Evolutionary conservation across 2,329 filamentous ascomycete genomes (phyloP), one percentile per base, ranked within the genome.

Genomic region (Sarocladium oryzae): DNA sequence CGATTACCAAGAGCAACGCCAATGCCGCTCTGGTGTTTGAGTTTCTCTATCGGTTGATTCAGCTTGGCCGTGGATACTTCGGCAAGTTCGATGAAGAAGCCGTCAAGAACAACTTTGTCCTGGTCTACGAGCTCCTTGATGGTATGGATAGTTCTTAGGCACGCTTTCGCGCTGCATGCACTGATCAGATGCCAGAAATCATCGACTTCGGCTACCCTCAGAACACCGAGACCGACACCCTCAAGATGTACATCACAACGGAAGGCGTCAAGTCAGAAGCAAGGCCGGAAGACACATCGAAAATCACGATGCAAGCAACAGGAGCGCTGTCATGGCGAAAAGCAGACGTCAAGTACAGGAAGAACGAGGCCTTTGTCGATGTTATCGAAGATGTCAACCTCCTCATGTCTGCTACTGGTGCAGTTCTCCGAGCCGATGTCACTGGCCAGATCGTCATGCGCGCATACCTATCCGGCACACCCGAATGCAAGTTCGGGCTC

Each of bases 241-340:
- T 99, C 61, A 99, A 99, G 73, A 97, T 97, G 92, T 99, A 99
- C 77, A 99, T 99, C 64, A 99, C 95, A 38, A 99, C 93, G 32
- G 93, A 99, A 73, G 93, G 93, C 53, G 92, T 99, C 71, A 96
- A 96, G 70, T 95, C 90, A 28, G 90, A 90, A 67, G 76, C 84
- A 58, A 84, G 80, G 58, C 86, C 84, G 71, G 89, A 96, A 66
- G 92, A 99, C 68, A 96, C 92, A 49, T 92, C 90, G 59, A 93
- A 92, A 68, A 99, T 99, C 69, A 99, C 93, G 23, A 96, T 97
- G 91, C 93, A 99, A 74, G 95, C 93, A 11, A 99, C 93, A 0
- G 93, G 95, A 36, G 93, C 93, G 4, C 79, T 96, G 37, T 97
- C 93, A 43, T 99, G 95, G 93, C 84, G 95, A 60, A 88, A 95